A percentile compares a stretch with the other conserved stretches of the same genome.
These are phyloP conservation scores for Hibiscus syriacus DNA, from an alignment of 345 rosid species.

Conservation along the genomic window DNA sequence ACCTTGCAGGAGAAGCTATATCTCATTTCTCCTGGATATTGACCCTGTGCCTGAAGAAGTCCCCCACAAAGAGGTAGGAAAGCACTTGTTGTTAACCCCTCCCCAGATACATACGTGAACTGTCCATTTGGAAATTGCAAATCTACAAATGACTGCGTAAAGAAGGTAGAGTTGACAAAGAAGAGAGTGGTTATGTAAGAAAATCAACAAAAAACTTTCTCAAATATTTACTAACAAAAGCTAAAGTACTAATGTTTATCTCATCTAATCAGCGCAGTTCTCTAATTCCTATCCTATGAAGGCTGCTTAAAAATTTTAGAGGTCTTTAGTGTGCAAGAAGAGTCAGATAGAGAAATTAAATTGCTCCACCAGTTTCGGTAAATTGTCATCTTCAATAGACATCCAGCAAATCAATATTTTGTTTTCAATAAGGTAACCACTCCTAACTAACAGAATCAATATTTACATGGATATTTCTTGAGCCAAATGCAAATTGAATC, in stretches of 20 bases:
- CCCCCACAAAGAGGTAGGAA: conserved; percentile 84
- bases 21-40: too few relatives aligned
- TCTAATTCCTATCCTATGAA: neutral
- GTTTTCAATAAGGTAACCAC: neutral
- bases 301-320: neutral
- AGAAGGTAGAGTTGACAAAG: neutral
- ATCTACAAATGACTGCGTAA: too few relatives aligned
- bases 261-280: neutral
- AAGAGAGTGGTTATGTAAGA: neutral
- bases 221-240: neutral
- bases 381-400: neutral
- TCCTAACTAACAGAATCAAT: neutral
- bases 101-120: conserved; percentile 79
- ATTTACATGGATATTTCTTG: neutral
- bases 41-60: conserved; percentile 95
- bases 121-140: too few relatives aligned
- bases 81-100: conserved; percentile 86
- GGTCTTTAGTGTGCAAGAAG: neutral
- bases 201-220: conserved; percentile 1
- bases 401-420: neutral
- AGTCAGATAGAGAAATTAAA: neutral
- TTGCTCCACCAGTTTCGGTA: neutral
- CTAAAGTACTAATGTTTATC: neutral
- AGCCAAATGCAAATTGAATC: neutral
- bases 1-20: too few relatives aligned